phyloP scores from a whole-genome alignment of 2,329 filamentous ascomycete species.

The Teratosphaeria epicoccoides region DNA sequence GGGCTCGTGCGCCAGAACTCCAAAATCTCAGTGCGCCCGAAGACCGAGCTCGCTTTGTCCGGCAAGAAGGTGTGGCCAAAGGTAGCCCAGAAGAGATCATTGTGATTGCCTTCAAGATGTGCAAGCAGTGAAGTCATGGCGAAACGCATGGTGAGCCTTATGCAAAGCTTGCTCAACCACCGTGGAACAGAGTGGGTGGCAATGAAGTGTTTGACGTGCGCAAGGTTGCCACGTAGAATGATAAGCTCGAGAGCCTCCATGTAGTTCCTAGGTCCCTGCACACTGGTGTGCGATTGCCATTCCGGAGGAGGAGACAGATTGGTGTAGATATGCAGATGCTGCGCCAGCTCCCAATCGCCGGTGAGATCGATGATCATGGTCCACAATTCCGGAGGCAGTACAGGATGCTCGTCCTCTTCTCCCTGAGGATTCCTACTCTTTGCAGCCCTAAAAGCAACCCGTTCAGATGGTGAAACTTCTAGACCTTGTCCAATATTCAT shows the following conservation, averaged over 20 bases:
- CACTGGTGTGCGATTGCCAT: constrained; percentile 56
- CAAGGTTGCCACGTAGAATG: constrained; percentile 61
- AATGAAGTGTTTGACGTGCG: constrained; percentile 63
- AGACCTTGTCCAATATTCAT: constrained; percentile 64
- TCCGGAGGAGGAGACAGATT: constrained; percentile 61
- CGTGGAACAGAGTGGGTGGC: constrained; percentile 55
- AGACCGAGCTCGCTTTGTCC: constrained; percentile 78
- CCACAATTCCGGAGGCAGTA: constrained; percentile 78
- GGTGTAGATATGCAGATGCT: constrained; percentile 69
- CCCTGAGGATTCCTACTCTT: constrained; percentile 11
- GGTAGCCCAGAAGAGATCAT: constrained; percentile 74
- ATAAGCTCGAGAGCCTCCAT: constrained; percentile 77
- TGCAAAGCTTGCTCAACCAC: constrained; percentile 68
- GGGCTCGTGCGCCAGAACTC: constrained; percentile 84
- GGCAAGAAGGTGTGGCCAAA: constrained; percentile 73
- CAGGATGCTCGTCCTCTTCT: constrained; percentile 13
- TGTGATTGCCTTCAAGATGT: constrained; percentile 56
- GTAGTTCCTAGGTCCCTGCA: constrained; percentile 58
- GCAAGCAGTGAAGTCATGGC: constrained; percentile 68
- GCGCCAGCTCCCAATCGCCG: constrained; percentile 83
- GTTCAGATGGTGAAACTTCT: constrained; percentile 33
- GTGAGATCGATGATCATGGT: constrained; percentile 74
- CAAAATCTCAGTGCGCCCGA: constrained; percentile 71
- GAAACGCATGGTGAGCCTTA: constrained; percentile 87
- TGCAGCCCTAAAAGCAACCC: constrained; percentile 18